Evolutionary conservation across 768 basidiomycete species (phyloP).

Genomic region (Pleurotus cornucopiae): DNA sequence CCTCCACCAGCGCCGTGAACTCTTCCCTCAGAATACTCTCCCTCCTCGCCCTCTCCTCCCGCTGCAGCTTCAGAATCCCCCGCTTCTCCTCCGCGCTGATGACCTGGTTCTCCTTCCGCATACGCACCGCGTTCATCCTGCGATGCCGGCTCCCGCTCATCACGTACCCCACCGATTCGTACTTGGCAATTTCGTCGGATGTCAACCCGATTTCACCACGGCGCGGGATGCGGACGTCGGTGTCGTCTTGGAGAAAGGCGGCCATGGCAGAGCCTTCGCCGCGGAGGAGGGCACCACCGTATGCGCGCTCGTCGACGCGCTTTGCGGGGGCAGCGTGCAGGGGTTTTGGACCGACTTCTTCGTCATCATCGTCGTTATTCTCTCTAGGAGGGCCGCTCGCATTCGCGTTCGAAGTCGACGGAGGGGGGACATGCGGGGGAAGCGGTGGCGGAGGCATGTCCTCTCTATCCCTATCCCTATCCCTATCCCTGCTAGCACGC

Average conservation of each 20-base stretch:
- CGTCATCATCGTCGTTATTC: constrained; percentile 42
- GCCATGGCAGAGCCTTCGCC: constrained; percentile 99
- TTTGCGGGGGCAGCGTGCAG: constrained; percentile 39
- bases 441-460: constrained; percentile 14
- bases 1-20: constrained; percentile 79
- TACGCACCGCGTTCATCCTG: constrained; percentile 97
- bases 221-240: constrained; percentile 86
- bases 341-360: constrained; percentile 82
- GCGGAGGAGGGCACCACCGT: constrained; percentile 83
- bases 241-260: constrained; percentile 85
- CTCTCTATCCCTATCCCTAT: constrained; percentile 40
- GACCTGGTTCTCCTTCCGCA: constrained; percentile 99
- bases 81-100: constrained; percentile 99
- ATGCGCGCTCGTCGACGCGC: constrained; percentile 76
- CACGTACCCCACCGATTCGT: constrained; percentile 90
- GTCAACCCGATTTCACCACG: constrained; percentile 98
- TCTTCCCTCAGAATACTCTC: constrained; percentile 88
- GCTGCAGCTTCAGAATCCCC: constrained; percentile 90
- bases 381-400: constrained; percentile 12
- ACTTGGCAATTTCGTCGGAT: constrained; percentile 81
- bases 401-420: constrained; percentile 13
- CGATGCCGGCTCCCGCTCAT: constrained; percentile 96
- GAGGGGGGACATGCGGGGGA: constrained; percentile 13
- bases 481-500: constrained; percentile 25
- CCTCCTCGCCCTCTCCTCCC: constrained; percentile 87